Evolutionary conservation across 495 filamentous ascomycete species (phyloP), one percentile per base, ranked within the genome.

Genomic region (Saxophila tyrrhenica): DNA sequence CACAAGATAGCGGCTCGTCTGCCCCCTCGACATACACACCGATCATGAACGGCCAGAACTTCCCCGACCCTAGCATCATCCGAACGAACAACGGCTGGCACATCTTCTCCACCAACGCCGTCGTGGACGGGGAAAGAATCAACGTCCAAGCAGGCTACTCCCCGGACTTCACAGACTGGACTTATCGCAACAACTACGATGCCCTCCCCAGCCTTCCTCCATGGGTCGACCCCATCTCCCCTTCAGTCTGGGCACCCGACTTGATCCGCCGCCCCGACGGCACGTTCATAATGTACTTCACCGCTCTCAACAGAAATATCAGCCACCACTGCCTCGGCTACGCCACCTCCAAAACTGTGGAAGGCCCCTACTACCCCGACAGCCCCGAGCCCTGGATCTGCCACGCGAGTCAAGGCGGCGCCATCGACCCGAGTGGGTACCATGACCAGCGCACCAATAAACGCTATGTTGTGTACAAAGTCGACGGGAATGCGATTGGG

Each of bases 401-500:
- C 29, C 57, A 5, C 24, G 22, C 24, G 20, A 25, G 46, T 35
- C 46, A 64, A 24, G 64, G 64, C 22, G 62, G 62, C 44, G 62
- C 58, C 25, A 66, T 63, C 42, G 62, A 64, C 50, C n/a, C 62
- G 19, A 29, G 55, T 21, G 59, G 21, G 19, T 64, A 62, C 56
- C 13, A 25, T 21, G 55, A 64, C 44, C 5, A 29, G 13, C 20
- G 43, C 35, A 55, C 23, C 39, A 51, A 47, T 88, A 60, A 52
- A 8, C 49, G 53, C 7, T 62, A 60, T 52, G 48, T 62, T 7
- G 48, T 52, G 39, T 62, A 60, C 49, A 62, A 62, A 38, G 85
- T 61, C 79, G 85, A 25, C 84, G 62, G 62, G 44, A 62, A 64
- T 51, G 50, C 55, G 17, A 50, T 56, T 24, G 62, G 62, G 9